A percentile compares a stretch with the other conserved stretches of the same genome.
phyloP scores from a whole-genome alignment of 2,329 filamentous ascomycete genomes.

The Torrubiella hemipterigena region DNA sequence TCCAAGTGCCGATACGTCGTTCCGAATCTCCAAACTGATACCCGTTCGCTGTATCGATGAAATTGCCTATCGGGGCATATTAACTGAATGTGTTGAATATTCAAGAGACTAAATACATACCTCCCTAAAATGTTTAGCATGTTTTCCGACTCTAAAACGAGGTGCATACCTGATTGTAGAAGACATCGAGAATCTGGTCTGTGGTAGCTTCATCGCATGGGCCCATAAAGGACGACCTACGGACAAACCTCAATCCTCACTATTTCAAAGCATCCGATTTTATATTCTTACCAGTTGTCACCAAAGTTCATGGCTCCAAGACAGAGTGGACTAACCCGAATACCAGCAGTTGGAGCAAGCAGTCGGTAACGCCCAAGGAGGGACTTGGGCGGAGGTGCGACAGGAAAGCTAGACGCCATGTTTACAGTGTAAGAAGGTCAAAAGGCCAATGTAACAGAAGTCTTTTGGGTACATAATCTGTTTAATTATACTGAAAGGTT shows the following conservation, averaged over 20 bases:
- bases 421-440: no score
- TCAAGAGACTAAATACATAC: no score
- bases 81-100: no score
- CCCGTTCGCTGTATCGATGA: conserved; percentile 60
- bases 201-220: conserved; percentile 49
- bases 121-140: background rate
- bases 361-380: conserved; percentile 53
- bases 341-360: conserved; percentile 50
- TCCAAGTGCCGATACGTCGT: conserved; percentile 59
- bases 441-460: no score
- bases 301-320: conserved; percentile 58
- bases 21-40: conserved; percentile 55
- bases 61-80: conserved; percentile 48
- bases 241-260: background rate
- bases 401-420: conserved; percentile 10
- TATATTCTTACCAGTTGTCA: conserved; percentile 34
- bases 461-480: no score
- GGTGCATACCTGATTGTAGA: conserved; percentile 42
- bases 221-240: conserved; percentile 38
- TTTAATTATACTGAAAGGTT: no score
- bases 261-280: background rate
- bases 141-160: no score
- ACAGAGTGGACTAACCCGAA: conserved; percentile 55
- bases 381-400: conserved; percentile 42
- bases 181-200: conserved; percentile 55